Percentiles rank a stretch among this genome's conserved stretches.
phyloP scores from a whole-genome alignment of 164 flowering plant genomes.

The Aristolochia californica region DNA sequence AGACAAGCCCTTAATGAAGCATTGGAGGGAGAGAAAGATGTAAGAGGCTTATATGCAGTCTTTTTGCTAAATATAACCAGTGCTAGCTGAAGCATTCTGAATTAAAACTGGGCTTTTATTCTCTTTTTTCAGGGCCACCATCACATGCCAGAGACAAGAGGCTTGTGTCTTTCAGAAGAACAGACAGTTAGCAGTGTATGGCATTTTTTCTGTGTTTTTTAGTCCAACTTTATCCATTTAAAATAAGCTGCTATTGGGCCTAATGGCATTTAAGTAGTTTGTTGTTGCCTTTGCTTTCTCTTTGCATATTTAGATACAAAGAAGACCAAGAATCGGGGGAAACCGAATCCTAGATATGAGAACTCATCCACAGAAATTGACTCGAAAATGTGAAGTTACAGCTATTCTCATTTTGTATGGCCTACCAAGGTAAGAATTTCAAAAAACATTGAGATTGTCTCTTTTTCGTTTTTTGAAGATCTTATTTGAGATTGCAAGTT shows the following conservation, averaged over 20 bases:
- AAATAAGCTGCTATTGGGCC: neutral
- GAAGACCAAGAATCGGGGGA: conserved; percentile 65
- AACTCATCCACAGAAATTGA: conserved; percentile 76
- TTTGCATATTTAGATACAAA: conserved; percentile 36
- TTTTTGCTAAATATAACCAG: neutral
- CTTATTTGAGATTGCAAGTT: neutral
- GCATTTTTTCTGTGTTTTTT: neutral
- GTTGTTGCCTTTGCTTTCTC: neutral
- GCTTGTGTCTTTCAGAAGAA: conserved; percentile 95
- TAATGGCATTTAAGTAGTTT: neutral
- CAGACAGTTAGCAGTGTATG: conserved; percentile 87
- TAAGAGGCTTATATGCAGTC: conserved; percentile 16
- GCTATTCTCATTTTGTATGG: conserved; percentile 94
- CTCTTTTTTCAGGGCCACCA: conserved; percentile 57
- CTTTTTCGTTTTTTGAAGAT: neutral
- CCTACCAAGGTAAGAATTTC: conserved; percentile 62
- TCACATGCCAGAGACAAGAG: conserved; percentile 99
- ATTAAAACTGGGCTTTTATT: conserved; percentile 1
- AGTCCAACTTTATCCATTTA: neutral
- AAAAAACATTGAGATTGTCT: neutral
- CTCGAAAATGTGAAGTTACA: conserved; percentile 84
- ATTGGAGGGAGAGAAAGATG: conserved; percentile 81
- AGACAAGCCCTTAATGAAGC: conserved; percentile 96
- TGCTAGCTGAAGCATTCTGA: neutral
- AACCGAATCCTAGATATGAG: conserved; percentile 55